Evolutionary conservation across 495 filamentous ascomycete species (phyloP).

Genomic region (Elasticomyces elasticus): DNA sequence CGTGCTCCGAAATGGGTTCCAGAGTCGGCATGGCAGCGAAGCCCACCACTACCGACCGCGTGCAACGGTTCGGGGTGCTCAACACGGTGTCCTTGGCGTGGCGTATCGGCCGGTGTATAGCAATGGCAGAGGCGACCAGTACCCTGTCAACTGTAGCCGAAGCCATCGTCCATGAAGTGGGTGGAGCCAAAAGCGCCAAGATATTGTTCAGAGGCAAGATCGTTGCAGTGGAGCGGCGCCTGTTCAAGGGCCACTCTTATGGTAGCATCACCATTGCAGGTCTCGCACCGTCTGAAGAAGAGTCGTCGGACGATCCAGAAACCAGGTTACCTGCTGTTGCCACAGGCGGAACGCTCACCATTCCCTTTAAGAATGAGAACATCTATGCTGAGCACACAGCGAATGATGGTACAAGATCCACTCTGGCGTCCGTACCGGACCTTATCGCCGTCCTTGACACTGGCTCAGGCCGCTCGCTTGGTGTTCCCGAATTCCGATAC

Average conservation of each 20-base stretch:
- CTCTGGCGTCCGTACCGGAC: slow-evolving; percentile 51
- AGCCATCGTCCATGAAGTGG: slow-evolving; percentile 47
- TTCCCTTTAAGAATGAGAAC: slow-evolving; percentile 60
- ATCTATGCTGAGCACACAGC: slow-evolving; percentile 41
- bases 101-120: slow-evolving; percentile 46
- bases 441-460: slow-evolving; percentile 52
- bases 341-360: slow-evolving; percentile 36
- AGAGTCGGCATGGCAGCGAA: slow-evolving; percentile 39
- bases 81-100: slow-evolving; percentile 44
- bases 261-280: slow-evolving; percentile 46
- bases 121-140: slow-evolving; percentile 38
- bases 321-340: slow-evolving; percentile 1
- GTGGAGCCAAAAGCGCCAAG: slow-evolving; percentile 40
- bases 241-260: slow-evolving; percentile 47
- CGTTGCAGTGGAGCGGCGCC: slow-evolving; percentile 43
- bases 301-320: slow-evolving; percentile 3
- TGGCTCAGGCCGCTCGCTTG: slow-evolving; percentile 49
- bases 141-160: slow-evolving; percentile 42
- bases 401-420: slow-evolving; percentile 33
- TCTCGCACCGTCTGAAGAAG: slow-evolving; percentile 27
- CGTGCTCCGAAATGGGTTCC: slow-evolving; percentile 24
- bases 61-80: slow-evolving; percentile 41
- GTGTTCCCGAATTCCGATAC: slow-evolving; percentile 52
- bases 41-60: slow-evolving; percentile 40
- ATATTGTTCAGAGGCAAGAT: slow-evolving; percentile 55